phyloP scores from a whole-genome alignment of 2,329 filamentous ascomycete genomes.

The Verticillium zaregamsianum region DNA sequence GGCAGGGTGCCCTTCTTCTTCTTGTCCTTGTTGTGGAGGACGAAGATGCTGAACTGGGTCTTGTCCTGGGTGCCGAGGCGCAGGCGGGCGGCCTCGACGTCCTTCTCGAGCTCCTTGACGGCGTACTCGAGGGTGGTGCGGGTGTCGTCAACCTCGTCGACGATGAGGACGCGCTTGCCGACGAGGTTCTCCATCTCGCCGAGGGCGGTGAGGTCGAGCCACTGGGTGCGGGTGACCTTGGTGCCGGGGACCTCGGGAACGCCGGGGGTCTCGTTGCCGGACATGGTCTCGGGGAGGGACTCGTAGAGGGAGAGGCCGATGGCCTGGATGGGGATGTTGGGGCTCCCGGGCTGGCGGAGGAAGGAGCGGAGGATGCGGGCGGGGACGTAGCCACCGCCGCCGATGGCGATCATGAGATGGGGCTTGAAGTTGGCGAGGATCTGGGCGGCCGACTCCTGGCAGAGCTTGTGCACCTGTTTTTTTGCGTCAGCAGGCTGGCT shows the following conservation, averaged over 20 bases:
- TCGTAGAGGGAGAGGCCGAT: slow-evolving; percentile 98
- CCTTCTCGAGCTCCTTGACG: slow-evolving; percentile 89
- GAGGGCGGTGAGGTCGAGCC: slow-evolving; percentile 85
- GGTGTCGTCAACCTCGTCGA: slow-evolving; percentile 95
- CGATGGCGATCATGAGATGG: slow-evolving; percentile 97
- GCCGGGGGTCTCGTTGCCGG: slow-evolving; percentile 40
- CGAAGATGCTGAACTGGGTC: slow-evolving; percentile 92
- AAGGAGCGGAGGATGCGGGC: slow-evolving; percentile 96
- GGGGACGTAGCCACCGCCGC: slow-evolving; percentile 94
- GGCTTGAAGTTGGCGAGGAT: slow-evolving; percentile 86
- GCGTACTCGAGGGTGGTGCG: slow-evolving; percentile 92
- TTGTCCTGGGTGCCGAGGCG: slow-evolving; percentile 64
- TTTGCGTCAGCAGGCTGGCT: neutral
- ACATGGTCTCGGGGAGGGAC: slow-evolving; percentile 57
- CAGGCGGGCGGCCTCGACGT: slow-evolving; percentile 77
- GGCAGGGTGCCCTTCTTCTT: slow-evolving; percentile 86
- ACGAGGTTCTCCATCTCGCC: slow-evolving; percentile 83
- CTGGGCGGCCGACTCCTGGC: slow-evolving; percentile 74
- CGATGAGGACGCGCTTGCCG: slow-evolving; percentile 86
- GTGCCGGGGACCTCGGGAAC: slow-evolving; percentile 76
- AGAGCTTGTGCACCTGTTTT: slow-evolving; percentile 89
- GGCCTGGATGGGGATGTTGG: slow-evolving; percentile 98
- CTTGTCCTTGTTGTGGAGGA: slow-evolving; percentile 99
- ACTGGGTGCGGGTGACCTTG: slow-evolving; percentile 96
- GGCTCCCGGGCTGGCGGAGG: slow-evolving; percentile 78